Conservation (phyloP, 2,329 filamentous ascomycete species). For the Arthrobotrys conoides region DNA sequence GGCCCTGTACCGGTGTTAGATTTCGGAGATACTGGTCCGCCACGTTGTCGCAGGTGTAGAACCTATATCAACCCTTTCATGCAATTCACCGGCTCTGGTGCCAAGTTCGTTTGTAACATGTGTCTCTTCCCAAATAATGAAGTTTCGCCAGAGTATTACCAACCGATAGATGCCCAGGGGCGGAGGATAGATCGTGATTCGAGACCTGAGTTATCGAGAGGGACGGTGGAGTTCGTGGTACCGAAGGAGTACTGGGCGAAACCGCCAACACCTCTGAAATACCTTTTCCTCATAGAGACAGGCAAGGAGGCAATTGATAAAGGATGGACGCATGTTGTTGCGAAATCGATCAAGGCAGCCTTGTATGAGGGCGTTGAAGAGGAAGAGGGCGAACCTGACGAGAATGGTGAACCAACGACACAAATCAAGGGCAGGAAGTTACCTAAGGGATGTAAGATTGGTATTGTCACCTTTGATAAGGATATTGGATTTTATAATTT, state of each 20-base stretch:
- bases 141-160: slow-evolving; percentile 91
- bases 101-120: slow-evolving; percentile 98
- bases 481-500: slow-evolving; percentile 99
- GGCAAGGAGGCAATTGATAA: slow-evolving; percentile 92
- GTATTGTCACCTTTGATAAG: slow-evolving; percentile 95
- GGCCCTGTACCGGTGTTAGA: slow-evolving; percentile 90
- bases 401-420: slow-evolving; percentile 35
- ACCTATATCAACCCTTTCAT: slow-evolving; percentile 99
- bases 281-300: slow-evolving; percentile 93
- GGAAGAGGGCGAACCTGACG: slow-evolving; percentile 67
- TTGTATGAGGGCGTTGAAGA: slow-evolving; percentile 80
- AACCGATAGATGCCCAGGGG: slow-evolving; percentile 87
- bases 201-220: slow-evolving; percentile 87
- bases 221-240: slow-evolving; percentile 95
- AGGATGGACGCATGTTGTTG: slow-evolving; percentile 90
- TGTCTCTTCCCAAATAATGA: slow-evolving; percentile 94
- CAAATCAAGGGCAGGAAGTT: slow-evolving; percentile 69
- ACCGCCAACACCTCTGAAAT: slow-evolving; percentile 81
- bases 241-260: slow-evolving; percentile 99
- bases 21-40: slow-evolving; percentile 91
- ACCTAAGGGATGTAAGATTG: slow-evolving; percentile 85
- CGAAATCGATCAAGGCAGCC: slow-evolving; percentile 86
- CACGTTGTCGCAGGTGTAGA: slow-evolving; percentile 90
- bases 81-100: slow-evolving; percentile 93
- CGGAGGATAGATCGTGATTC: slow-evolving; percentile 89